Base-by-base conservation (phyloP, 306 rosid genomes). In the Echinosophora koreensis region DNA sequence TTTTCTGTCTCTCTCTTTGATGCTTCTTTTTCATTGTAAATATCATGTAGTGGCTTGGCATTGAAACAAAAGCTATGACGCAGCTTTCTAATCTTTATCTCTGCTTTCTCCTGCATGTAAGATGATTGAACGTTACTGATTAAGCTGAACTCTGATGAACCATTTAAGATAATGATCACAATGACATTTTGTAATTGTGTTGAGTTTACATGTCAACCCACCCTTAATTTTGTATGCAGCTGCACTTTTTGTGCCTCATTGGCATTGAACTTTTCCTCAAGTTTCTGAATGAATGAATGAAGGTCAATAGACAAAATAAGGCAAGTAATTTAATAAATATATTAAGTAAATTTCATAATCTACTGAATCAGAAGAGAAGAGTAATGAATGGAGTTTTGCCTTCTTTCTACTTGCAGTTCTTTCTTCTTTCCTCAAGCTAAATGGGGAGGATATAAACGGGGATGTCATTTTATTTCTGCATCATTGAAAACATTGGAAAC, bases 41-140 rank as follows among this genome's bases (percentile, higher is more conserved):
- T 89, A 7, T 85, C 84, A 4, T 90, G 91, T 59, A 83, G 55
- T 14, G 92, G 91, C 79, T 88, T 81, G 42, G 96, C 89, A 78
- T 85, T 92, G 88, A 88, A 89, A 88, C 96, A 92, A 63, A 89
- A 74, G 77, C 73, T 70, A 73, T 83, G 83, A 5, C 88, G 86
- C 37, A 82, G 77, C 75, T 86, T 92, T 35, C 84, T 85, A 4
- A 76, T 81, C 78, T 88, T 92, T 73, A 51, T 52, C 63, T 86
- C 82, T 76, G 88, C 79, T 81, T 88, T 89, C 64, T 87, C 94
- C 97, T 92, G 83, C 84, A 74, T 42, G 49, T 58, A 39, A 34
- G 46, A 69, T 4, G 9, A 49, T 37, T 49, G 8, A 39, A 66
- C 35, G 54, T 12, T 28, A 66, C 4, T 27, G 59, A 58, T 51